Conservation (phyloP, 2,329 filamentous ascomycete species). For the Sporothrix euskadiensis region DNA sequence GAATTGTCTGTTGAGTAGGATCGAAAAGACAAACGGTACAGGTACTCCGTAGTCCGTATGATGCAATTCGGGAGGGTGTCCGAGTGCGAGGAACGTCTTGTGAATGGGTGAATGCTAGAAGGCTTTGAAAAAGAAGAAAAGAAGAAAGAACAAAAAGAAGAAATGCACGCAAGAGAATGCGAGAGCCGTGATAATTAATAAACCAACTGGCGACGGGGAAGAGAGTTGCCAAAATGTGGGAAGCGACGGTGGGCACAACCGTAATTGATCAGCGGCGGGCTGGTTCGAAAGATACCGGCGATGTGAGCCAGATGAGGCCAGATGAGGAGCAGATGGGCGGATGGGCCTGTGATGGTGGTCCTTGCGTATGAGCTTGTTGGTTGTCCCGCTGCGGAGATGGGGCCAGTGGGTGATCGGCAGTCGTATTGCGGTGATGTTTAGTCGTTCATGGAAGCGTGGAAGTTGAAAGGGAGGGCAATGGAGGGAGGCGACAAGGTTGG, state of each 20-base stretch:
- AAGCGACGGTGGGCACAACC: background rate
- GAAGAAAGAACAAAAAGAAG: background rate
- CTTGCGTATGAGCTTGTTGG: background rate
- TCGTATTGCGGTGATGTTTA: constrained; percentile 2
- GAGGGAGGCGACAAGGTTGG: background rate
- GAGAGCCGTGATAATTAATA: constrained; percentile 7
- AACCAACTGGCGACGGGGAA: background rate
- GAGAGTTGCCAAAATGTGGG: background rate
- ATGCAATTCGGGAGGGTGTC: background rate
- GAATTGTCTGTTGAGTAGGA: background rate
- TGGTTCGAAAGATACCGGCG: constrained; percentile 2
- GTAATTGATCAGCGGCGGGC: background rate
- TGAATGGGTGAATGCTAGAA: background rate
- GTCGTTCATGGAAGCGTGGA: background rate
- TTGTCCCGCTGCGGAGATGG: background rate
- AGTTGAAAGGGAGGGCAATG: too few species aligned
- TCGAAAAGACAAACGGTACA: background rate
- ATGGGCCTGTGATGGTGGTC: background rate
- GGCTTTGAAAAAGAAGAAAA: background rate
- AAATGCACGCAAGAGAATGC: background rate
- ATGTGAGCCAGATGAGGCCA: background rate
- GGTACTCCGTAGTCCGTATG: background rate
- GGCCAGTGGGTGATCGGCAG: constrained; percentile 6
- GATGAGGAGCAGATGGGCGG: constrained; percentile 4
- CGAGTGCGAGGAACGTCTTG: background rate